phyloP scores from a whole-genome alignment of 164 flowering plant species.

The Paratinospora sagittata region DNA sequence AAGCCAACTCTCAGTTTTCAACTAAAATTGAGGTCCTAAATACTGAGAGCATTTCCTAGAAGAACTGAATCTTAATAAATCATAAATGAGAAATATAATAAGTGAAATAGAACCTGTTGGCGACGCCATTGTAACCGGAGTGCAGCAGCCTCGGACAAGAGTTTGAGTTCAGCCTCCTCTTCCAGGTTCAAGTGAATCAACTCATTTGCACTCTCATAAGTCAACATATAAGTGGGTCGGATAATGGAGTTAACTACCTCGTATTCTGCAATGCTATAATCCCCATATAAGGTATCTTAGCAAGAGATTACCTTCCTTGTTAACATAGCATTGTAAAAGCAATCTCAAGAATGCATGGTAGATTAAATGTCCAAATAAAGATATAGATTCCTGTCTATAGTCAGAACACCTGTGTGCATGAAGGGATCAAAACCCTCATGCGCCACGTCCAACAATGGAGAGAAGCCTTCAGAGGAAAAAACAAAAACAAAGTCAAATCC shows the following conservation, averaged over 20 bases:
- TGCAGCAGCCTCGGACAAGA: slow-evolving; percentile 77
- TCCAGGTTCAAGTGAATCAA: slow-evolving; percentile 77
- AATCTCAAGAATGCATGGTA: neutral
- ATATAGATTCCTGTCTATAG: neutral
- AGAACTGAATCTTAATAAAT: neutral
- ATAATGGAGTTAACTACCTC: slow-evolving; percentile 68
- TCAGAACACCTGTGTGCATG: neutral
- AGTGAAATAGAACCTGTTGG: slow-evolving; percentile 47
- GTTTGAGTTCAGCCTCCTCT: slow-evolving; percentile 76
- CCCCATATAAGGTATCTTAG: slow-evolving; percentile 14
- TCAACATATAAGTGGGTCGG: slow-evolving; percentile 92
- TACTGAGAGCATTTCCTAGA: neutral
- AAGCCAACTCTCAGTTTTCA: neutral
- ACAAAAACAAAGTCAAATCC: neutral
- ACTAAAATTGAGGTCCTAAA: neutral
- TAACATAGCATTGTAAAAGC: slow-evolving; percentile 16
- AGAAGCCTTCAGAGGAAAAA: neutral
- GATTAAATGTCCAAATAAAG: neutral
- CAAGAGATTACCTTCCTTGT: slow-evolving; percentile 5
- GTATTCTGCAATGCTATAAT: slow-evolving; percentile 81
- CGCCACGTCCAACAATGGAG: neutral
- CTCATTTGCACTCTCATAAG: slow-evolving; percentile 94
- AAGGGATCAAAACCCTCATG: neutral
- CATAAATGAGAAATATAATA: neutral
- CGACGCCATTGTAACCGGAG: slow-evolving; percentile 78